A percentile compares a stretch with the other conserved stretches of the same genome.
Conservation (phyloP, 2,329 filamentous ascomycete species). For the Helotiales sp. region DNA sequence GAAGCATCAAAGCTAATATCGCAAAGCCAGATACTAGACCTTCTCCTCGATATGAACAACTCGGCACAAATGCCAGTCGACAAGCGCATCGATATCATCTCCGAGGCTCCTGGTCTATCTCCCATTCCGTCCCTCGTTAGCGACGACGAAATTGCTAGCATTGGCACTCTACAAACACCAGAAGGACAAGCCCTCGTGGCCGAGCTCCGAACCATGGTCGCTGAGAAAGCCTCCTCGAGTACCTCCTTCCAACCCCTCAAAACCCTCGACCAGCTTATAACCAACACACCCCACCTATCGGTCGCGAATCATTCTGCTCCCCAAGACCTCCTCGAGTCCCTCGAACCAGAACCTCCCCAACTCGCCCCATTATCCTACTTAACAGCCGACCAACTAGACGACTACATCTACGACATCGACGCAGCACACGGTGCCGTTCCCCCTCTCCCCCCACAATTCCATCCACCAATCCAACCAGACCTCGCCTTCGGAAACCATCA, state of each 20-base stretch:
- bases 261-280: slow-evolving; percentile 32
- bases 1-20: neutral
- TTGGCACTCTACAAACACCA: slow-evolving; percentile 25
- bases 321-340: slow-evolving; percentile 36
- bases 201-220: slow-evolving; percentile 28
- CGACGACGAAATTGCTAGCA: slow-evolving; percentile 26
- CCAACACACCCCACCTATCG: slow-evolving; percentile 28
- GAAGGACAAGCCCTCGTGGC: slow-evolving; percentile 29
- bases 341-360: slow-evolving; percentile 46
- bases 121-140: slow-evolving; percentile 28
- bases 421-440: slow-evolving; percentile 36
- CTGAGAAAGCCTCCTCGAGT: slow-evolving; percentile 23
- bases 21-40: slow-evolving; percentile 78
- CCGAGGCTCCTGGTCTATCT: slow-evolving; percentile 22
- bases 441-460: slow-evolving; percentile 32
- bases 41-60: slow-evolving; percentile 88
- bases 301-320: slow-evolving; percentile 25
- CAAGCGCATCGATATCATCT: slow-evolving; percentile 71
- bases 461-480: slow-evolving; percentile 44
- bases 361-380: slow-evolving; percentile 65
- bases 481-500: slow-evolving; percentile 74
- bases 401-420: slow-evolving; percentile 65
- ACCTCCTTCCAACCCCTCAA: slow-evolving; percentile 23
- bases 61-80: slow-evolving; percentile 73
- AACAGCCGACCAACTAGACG: slow-evolving; percentile 68